Evolutionary conservation across 23 red algal species (phyloP).

Genomic region (Gracilaria gracilis): DNA sequence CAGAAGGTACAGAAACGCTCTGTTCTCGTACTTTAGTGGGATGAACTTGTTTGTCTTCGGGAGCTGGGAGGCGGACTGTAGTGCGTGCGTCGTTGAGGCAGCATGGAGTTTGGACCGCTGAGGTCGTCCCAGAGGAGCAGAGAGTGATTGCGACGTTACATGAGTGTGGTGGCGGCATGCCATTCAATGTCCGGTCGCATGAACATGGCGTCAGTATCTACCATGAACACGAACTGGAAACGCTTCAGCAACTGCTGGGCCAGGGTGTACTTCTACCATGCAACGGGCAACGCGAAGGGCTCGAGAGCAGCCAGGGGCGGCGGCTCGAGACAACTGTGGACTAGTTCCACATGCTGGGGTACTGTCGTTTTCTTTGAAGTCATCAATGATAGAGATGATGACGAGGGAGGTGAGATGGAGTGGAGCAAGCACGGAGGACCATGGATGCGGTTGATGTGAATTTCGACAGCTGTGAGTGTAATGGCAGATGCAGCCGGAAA

Average conservation of each 20-base stretch:
- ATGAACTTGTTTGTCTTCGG: neutral
- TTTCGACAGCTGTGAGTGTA: neutral
- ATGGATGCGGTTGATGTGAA: neutral
- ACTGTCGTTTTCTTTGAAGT: conserved; percentile 1
- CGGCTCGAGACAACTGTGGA: neutral
- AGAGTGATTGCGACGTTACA: neutral
- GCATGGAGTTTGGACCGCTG: neutral
- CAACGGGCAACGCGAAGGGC: neutral
- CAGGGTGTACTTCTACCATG: conserved; percentile 4
- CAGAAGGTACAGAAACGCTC: conserved; percentile 14
- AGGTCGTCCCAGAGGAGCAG: conserved; percentile 1
- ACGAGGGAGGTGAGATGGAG: neutral
- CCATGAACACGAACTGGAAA: conserved; percentile 10
- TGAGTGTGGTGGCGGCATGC: neutral
- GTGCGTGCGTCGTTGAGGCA: neutral
- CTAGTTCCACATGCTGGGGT: neutral
- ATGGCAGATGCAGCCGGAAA: neutral
- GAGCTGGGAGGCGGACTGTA: neutral
- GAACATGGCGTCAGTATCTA: conserved; percentile 14
- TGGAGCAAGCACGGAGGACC: neutral
- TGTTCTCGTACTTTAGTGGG: conserved; percentile 12
- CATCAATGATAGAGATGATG: neutral
- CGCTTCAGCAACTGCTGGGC: neutral
- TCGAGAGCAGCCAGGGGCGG: neutral
- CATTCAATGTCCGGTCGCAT: neutral